A percentile compares a stretch with the other conserved stretches of the same genome.
Evolutionary conservation across 106 monocot species (phyloP).

Genomic region (Platanthera zijinensis): DNA sequence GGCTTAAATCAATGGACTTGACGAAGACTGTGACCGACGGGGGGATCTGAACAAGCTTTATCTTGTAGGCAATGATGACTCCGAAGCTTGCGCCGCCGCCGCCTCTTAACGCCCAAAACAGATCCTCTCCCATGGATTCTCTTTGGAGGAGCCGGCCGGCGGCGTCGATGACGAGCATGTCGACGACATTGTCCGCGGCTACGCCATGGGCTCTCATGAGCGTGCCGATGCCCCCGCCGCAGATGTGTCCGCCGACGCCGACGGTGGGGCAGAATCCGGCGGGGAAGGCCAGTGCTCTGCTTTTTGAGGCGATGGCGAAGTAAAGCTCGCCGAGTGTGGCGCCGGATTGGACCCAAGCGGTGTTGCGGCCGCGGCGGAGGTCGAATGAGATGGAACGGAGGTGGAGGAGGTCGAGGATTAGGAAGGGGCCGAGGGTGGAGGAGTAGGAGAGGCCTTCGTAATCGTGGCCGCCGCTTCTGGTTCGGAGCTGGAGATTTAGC

Average conservation of each 20-base stretch:
- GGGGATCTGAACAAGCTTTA: slow-evolving; percentile 27
- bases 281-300: slow-evolving; percentile 22
- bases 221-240: slow-evolving; percentile 43
- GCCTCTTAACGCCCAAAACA: slow-evolving; percentile 60
- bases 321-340: slow-evolving; percentile 46
- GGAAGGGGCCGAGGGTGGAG: slow-evolving; percentile 16
- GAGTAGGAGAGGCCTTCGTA: slow-evolving; percentile 26
- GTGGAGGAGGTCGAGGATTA: slow-evolving; percentile 33
- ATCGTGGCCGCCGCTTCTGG: slow-evolving; percentile 46
- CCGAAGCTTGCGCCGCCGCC: slow-evolving; percentile 51
- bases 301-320: slow-evolving; percentile 21
- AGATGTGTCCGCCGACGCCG: slow-evolving; percentile 46
- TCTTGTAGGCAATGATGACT: slow-evolving; percentile 34
- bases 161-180: slow-evolving; percentile 27
- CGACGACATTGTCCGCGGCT: slow-evolving; percentile 33
- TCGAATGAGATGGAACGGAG: slow-evolving; percentile 32
- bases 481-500: slow-evolving; percentile 7
- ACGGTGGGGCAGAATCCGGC: slow-evolving; percentile 40
- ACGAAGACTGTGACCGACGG: slow-evolving; percentile 25
- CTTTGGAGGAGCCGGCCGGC: slow-evolving; percentile 23
- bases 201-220: slow-evolving; percentile 34
- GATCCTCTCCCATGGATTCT: slow-evolving; percentile 51
- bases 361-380: neutral
- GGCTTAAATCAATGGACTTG: neutral
- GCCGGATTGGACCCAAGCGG: slow-evolving; percentile 38